Evolutionary conservation across 2,329 filamentous ascomycete species (phyloP), one percentile per base, ranked within the genome.

Genomic region (Purpureocillium takamizusanense): DNA sequence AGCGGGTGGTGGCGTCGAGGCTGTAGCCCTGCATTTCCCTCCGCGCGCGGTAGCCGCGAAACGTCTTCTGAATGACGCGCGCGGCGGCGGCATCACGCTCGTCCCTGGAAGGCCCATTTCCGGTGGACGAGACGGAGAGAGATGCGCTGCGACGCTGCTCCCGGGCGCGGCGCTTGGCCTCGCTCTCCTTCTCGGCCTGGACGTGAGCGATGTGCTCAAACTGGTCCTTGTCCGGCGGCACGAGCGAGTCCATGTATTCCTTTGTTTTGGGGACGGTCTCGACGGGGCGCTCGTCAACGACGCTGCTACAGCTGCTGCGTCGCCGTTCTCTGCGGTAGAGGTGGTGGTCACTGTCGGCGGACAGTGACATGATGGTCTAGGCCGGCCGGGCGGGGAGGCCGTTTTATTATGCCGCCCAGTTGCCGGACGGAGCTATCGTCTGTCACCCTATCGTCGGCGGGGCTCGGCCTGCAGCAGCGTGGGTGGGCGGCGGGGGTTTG

Each of bases 21-120:
- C 74, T 74, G 46, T 82, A 67, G 0, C 86, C 86, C 31, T 74
- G 59, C 49, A 92, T 67, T 56, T 86, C 80, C 35, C 86, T 67
- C 32, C 86, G 73, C 35, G 76, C 72, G 38, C 83, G 73, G 57
- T 94, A 86, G 6, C 86, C 86, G 27, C 87, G 73, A 55, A 88
- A 94, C 18, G 80, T 83, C 47, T 81, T 77, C 65, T 86, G 77
- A 34, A 81, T 81, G 18, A 76, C 51, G 16, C 62, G 65, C 4
- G 76, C 76, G 3, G 77, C 77, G 36, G 65, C 61, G 18, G 60
- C 53, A 25, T 25, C 21, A 21, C 50, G 48, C 32, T 54, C 53
- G 7, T 43, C 23, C 10, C 29, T 23, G 25, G 32, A 9, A 13
- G 11, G 7, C 7, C 28, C n/a, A 14, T 30, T 12, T 6, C 28